Conservation (phyloP, 208 protist species). For the Crithidia mellificae region DNA sequence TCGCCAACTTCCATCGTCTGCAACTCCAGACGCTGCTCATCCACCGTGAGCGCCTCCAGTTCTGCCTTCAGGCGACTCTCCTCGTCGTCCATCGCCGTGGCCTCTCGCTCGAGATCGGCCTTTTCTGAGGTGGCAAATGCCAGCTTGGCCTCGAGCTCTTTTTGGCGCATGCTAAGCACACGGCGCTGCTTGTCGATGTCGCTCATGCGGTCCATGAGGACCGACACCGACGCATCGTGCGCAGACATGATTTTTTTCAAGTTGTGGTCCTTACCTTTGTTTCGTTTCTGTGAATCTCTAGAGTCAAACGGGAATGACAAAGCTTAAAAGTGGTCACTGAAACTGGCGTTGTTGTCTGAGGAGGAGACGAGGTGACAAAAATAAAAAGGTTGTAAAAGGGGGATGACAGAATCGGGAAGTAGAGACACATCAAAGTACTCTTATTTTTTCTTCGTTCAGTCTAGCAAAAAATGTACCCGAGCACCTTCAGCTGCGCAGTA, state of each 20-base stretch:
- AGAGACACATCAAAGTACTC: too few species aligned
- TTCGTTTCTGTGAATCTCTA: too few species aligned
- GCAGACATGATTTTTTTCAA: constrained; percentile 19
- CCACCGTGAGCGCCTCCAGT: constrained; percentile 53
- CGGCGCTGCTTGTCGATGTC: constrained; percentile 76
- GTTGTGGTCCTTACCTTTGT: too few species aligned
- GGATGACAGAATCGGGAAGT: too few species aligned
- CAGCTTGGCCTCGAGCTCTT: constrained; percentile 70
- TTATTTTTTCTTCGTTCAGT: too few species aligned
- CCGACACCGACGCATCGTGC: constrained; percentile 45
- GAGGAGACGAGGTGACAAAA: too few species aligned
- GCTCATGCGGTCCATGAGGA: constrained; percentile 76
- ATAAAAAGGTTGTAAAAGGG: too few species aligned
- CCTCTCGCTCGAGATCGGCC: constrained; percentile 43
- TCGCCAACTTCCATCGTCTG: constrained; percentile 54
- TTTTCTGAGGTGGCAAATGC: constrained; percentile 53
- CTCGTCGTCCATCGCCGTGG: constrained; percentile 34
- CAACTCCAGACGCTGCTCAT: constrained; percentile 71
- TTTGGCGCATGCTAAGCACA: constrained; percentile 65
- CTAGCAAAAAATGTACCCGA: too few species aligned
- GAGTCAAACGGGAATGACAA: background rate
- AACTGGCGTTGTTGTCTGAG: too few species aligned
- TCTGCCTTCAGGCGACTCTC: constrained; percentile 50
- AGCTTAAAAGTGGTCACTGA: too few species aligned
- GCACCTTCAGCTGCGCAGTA: too few species aligned